Evolutionary conservation across 495 filamentous ascomycete species (phyloP).

Genomic region (Hypoxylon trugodes): DNA sequence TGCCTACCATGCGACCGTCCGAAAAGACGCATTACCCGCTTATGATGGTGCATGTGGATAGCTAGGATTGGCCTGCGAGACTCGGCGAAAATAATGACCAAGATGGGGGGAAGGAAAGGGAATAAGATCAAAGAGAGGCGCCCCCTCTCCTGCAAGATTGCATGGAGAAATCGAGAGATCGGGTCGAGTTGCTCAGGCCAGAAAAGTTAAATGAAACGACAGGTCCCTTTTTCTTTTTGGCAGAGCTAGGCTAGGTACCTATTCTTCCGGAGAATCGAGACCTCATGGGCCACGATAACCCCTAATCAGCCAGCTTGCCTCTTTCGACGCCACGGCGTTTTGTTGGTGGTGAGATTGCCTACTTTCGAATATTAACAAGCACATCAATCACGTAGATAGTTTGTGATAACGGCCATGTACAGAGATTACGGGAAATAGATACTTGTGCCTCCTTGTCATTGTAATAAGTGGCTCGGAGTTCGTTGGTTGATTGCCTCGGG

Average conservation of each 20-base stretch:
- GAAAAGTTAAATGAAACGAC: slow-evolving; percentile 44
- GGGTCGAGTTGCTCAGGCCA: slow-evolving; percentile 41
- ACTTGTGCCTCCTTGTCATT: slow-evolving; percentile 13
- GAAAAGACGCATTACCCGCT: slow-evolving; percentile 32
- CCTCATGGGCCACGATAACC: neutral
- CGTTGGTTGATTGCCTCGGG: slow-evolving; percentile 31
- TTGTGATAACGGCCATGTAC: neutral
- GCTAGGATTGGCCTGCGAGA: slow-evolving; percentile 34
- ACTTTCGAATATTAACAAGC: neutral
- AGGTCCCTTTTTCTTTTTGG: slow-evolving; percentile 27
- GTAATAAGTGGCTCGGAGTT: slow-evolving; percentile 8
- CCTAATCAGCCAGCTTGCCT: slow-evolving; percentile 8
- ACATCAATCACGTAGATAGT: slow-evolving; percentile 5
- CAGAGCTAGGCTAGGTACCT: neutral
- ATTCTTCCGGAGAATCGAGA: slow-evolving; percentile 1
- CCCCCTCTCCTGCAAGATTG: slow-evolving; percentile 40
- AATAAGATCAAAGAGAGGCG: slow-evolving; percentile 26
- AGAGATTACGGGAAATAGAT: slow-evolving; percentile 1
- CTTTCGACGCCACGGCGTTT: slow-evolving; percentile 4
- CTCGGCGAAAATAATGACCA: slow-evolving; percentile 29
- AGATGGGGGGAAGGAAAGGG: neutral
- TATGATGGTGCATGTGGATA: slow-evolving; percentile 37
- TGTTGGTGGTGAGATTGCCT: neutral
- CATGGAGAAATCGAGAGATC: slow-evolving; percentile 42
- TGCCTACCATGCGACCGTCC: slow-evolving; percentile 34